These are phyloP conservation scores for Alternaria dauci DNA, from an alignment of 2,329 filamentous ascomycete species.

Conservation along the genomic window DNA sequence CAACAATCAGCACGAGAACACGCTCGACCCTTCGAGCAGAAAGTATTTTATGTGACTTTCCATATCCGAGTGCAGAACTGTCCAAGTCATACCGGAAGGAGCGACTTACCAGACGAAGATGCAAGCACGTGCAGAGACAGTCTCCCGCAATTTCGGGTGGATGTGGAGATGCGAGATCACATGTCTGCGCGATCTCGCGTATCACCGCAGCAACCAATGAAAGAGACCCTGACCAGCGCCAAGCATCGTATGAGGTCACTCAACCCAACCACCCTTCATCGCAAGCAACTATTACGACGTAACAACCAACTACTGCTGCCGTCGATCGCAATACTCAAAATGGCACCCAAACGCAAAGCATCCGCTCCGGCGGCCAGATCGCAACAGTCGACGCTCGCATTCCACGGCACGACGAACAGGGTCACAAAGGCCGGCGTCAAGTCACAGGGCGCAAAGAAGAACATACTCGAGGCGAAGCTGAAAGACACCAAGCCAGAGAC, in stretches of 20 bases:
- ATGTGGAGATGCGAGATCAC: slow-evolving; percentile 27
- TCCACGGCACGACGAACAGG: slow-evolving; percentile 63
- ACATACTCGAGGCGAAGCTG: slow-evolving; percentile 45
- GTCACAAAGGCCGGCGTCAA: slow-evolving; percentile 65
- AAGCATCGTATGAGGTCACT: slow-evolving; percentile 42
- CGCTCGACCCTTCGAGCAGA: too few species aligned
- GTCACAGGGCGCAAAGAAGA: slow-evolving; percentile 50
- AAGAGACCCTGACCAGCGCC: slow-evolving; percentile 23
- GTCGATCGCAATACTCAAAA: slow-evolving; percentile 30
- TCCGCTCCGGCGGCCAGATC: slow-evolving; percentile 56
- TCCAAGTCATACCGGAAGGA: not conserved
- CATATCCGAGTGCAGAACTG: not conserved
- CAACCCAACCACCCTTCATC: slow-evolving; percentile 21
- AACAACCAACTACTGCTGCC: not conserved
- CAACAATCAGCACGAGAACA: not conserved
- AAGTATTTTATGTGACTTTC: too few species aligned
- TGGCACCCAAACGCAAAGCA: slow-evolving; percentile 57
- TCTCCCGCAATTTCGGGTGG: slow-evolving; percentile 6
- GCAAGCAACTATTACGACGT: slow-evolving; percentile 14
- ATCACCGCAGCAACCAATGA: slow-evolving; percentile 35
- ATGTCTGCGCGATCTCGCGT: slow-evolving; percentile 37
- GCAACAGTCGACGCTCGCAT: slow-evolving; percentile 70
- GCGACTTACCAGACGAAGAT: slow-evolving; percentile 3
- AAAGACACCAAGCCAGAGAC: slow-evolving; percentile 40
- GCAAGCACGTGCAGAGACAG: slow-evolving; percentile 1